A percentile compares a stretch with the other conserved stretches of the same genome.
Evolutionary conservation across 768 basidiomycete species (phyloP).

Genomic region (Sporobolomyces roseus): DNA sequence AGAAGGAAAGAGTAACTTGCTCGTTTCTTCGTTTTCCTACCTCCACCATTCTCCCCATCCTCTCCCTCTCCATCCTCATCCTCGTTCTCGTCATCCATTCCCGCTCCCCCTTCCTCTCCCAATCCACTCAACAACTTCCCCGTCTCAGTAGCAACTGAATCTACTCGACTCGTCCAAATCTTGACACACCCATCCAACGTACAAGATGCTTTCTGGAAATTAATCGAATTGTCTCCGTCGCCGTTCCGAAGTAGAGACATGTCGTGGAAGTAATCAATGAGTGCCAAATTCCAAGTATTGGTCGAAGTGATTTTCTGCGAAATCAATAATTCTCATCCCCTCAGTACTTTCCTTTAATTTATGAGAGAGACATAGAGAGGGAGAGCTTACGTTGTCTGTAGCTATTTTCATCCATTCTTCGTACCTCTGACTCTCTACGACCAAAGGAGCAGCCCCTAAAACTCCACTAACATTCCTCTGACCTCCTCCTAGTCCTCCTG

Average conservation of each 20-base stretch:
- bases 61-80: slow-evolving; percentile 44
- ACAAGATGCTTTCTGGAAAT: slow-evolving; percentile 96
- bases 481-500: background rate
- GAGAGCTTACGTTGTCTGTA: slow-evolving; percentile 87
- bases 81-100: too few species aligned
- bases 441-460: slow-evolving; percentile 18
- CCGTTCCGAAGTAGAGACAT: slow-evolving; percentile 86
- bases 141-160: slow-evolving; percentile 93
- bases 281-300: slow-evolving; percentile 95
- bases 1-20: slow-evolving; percentile 39
- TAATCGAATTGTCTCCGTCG: slow-evolving; percentile 87
- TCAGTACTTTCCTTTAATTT: too few species aligned
- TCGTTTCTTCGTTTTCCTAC: slow-evolving; percentile 59
- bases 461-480: slow-evolving; percentile 3
- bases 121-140: slow-evolving; percentile 91
- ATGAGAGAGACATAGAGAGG: background rate
- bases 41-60: slow-evolving; percentile 63
- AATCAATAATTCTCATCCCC: too few species aligned
- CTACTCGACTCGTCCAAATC: slow-evolving; percentile 97
- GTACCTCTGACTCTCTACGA: slow-evolving; percentile 41
- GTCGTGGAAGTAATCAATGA: slow-evolving; percentile 99
- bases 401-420: slow-evolving; percentile 99
- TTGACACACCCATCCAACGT: slow-evolving; percentile 98
- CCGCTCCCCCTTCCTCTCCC: slow-evolving; percentile 54
- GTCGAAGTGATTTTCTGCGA: slow-evolving; percentile 97